Conservation (phyloP, 768 basidiomycete species). For the Lyophyllum semitale region DNA sequence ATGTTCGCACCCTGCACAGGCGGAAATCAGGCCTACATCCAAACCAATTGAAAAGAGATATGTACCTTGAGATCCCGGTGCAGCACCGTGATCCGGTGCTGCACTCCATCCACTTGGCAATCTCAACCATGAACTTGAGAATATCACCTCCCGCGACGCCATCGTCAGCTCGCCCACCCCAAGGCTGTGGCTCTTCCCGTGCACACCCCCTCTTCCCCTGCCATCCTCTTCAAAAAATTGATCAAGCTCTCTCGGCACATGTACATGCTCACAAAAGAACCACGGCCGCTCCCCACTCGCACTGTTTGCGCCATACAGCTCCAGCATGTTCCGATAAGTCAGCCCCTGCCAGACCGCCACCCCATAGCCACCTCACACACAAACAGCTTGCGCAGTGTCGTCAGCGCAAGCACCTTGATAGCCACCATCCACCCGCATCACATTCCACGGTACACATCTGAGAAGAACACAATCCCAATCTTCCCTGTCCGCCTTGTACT, state of each 20-base stretch:
- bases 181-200: not conserved
- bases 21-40: not conserved
- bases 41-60: not conserved
- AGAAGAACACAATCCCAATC: constrained; percentile 76
- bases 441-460: constrained; percentile 73
- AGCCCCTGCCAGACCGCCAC: constrained; percentile 72
- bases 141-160: constrained; percentile 40
- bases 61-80: constrained; percentile 83
- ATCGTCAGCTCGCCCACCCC: not conserved
- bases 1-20: constrained; percentile 64
- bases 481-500: constrained; percentile 76
- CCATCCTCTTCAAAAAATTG: constrained; percentile 50
- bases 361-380: constrained; percentile 69
- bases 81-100: constrained; percentile 66
- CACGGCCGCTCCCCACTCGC: constrained; percentile 69
- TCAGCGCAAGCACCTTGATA: constrained; percentile 69
- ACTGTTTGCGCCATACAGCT: constrained; percentile 78
- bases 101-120: constrained; percentile 82
- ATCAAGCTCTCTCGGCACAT: constrained; percentile 65
- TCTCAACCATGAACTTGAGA: constrained; percentile 67
- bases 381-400: constrained; percentile 66
- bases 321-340: constrained; percentile 68
- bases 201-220: constrained; percentile 4
- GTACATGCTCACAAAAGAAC: constrained; percentile 81
- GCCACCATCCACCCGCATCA: constrained; percentile 72